Evolutionary conservation across 768 basidiomycete genomes (phyloP).

Genomic region (Gymnopilus dilepis): DNA sequence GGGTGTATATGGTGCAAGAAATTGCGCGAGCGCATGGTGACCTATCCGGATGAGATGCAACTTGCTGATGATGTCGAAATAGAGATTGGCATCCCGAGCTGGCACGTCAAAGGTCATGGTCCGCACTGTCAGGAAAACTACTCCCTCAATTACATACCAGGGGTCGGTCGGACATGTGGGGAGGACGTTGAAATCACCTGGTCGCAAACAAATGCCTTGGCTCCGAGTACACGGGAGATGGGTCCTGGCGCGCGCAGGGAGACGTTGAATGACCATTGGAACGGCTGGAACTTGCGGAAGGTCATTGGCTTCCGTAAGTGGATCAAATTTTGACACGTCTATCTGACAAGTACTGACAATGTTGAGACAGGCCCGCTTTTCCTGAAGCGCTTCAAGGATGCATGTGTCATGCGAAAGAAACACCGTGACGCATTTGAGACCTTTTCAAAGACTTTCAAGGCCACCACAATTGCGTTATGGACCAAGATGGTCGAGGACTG

Average conservation of each 20-base stretch:
- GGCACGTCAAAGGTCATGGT: slow-evolving; percentile 42
- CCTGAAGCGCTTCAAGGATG: slow-evolving; percentile 10
- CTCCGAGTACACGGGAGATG: slow-evolving; percentile 42
- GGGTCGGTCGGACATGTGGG: slow-evolving; percentile 32
- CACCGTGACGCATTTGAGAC: slow-evolving; percentile 8
- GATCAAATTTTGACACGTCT: background rate
- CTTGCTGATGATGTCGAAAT: slow-evolving; percentile 5
- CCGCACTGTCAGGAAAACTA: slow-evolving; percentile 32
- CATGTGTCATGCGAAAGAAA: background rate
- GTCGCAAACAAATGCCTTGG: slow-evolving; percentile 37
- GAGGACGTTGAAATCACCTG: slow-evolving; percentile 44
- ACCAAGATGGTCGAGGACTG: slow-evolving; percentile 9
- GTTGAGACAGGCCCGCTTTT: background rate
- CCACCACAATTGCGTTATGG: background rate
- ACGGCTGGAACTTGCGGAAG: slow-evolving; percentile 42
- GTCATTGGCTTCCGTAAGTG: slow-evolving; percentile 19
- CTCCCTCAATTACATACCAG: slow-evolving; percentile 34
- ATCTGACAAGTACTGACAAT: background rate
- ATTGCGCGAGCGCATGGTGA: background rate
- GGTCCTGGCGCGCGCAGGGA: slow-evolving; percentile 36
- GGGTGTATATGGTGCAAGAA: slow-evolving; percentile 20
- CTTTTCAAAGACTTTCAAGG: slow-evolving; percentile 1
- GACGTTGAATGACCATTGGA: slow-evolving; percentile 42
- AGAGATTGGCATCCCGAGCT: slow-evolving; percentile 37
- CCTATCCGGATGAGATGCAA: slow-evolving; percentile 14